phyloP scores from a whole-genome alignment of 2,329 filamentous ascomycete species.

The Aaosphaeria arxii region DNA sequence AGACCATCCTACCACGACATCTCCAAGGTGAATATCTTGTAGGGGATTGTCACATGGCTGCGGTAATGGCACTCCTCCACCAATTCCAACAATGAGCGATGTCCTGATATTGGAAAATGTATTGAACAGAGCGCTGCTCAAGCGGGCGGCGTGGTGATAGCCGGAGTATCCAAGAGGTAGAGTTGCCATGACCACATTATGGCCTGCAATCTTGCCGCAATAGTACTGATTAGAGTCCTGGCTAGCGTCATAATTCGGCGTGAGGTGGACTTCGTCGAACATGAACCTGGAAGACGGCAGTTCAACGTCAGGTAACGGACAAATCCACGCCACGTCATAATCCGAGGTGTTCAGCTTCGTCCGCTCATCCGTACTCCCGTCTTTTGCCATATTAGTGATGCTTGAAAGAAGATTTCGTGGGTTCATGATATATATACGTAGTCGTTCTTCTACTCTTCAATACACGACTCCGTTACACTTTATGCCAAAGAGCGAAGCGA shows the following conservation, averaged over 20 bases:
- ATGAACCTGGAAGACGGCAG: constrained; percentile 24
- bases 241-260: neutral
- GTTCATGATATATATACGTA: too few species aligned
- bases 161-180: neutral
- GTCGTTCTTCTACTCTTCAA: too few species aligned
- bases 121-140: constrained; percentile 2
- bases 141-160: constrained; percentile 1
- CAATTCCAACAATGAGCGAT: constrained; percentile 1
- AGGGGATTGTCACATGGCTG: neutral
- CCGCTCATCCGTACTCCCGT: too few species aligned
- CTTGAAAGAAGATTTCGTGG: too few species aligned
- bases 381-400: too few species aligned
- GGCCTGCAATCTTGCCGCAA: neutral
- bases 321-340: constrained; percentile 34
- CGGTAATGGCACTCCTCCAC: neutral
- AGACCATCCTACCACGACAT: constrained; percentile 2
- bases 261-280: constrained; percentile 23
- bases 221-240: constrained; percentile 1
- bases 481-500: too few species aligned
- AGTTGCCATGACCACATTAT: constrained; percentile 1
- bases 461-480: too few species aligned
- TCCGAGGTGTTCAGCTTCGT: neutral
- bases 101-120: constrained; percentile 3
- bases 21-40: constrained; percentile 1
- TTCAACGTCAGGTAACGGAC: constrained; percentile 26